phyloP scores from a whole-genome alignment of 768 basidiomycete genomes.

The Hypsizygus marmoreus region DNA sequence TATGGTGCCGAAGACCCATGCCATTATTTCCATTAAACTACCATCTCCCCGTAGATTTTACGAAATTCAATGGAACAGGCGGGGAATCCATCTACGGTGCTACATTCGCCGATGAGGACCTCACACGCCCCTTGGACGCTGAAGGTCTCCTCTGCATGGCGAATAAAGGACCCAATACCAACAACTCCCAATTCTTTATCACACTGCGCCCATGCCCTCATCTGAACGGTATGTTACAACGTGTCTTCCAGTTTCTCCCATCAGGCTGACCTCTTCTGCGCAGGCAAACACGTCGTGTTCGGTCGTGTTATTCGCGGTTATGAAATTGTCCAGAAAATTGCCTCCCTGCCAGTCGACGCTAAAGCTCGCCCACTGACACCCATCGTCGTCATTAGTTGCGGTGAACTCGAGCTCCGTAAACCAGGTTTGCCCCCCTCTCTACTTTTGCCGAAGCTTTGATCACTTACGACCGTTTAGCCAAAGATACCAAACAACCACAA shows the following conservation, averaged over 20 bases:
- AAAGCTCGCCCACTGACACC: conserved; percentile 73
- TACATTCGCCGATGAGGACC: conserved; percentile 77
- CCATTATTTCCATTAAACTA: neutral
- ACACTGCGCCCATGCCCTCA: conserved; percentile 78
- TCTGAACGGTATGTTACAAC: conserved; percentile 67
- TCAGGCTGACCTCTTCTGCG: no score
- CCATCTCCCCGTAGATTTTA: conserved; percentile 55
- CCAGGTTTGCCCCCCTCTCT: conserved; percentile 19
- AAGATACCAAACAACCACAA: no score
- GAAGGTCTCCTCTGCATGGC: conserved; percentile 89
- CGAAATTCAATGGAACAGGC: conserved; percentile 76
- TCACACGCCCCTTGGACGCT: conserved; percentile 61
- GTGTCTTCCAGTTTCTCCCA: no score
- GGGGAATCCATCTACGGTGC: conserved; percentile 83
- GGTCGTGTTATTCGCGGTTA: conserved; percentile 61
- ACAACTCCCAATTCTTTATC: conserved; percentile 86
- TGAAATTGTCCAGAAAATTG: conserved; percentile 60
- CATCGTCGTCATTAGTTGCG: conserved; percentile 74
- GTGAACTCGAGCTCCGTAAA: conserved; percentile 78
- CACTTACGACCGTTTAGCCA: conserved; percentile 2
- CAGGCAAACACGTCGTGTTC: conserved; percentile 56
- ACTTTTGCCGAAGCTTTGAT: neutral
- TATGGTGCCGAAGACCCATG: conserved; percentile 26
- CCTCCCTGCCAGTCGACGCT: conserved; percentile 66
- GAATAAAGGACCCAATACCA: conserved; percentile 82